Evolutionary conservation across 768 basidiomycete genomes (phyloP).

Genomic region (Psilocybe tampanensis): DNA sequence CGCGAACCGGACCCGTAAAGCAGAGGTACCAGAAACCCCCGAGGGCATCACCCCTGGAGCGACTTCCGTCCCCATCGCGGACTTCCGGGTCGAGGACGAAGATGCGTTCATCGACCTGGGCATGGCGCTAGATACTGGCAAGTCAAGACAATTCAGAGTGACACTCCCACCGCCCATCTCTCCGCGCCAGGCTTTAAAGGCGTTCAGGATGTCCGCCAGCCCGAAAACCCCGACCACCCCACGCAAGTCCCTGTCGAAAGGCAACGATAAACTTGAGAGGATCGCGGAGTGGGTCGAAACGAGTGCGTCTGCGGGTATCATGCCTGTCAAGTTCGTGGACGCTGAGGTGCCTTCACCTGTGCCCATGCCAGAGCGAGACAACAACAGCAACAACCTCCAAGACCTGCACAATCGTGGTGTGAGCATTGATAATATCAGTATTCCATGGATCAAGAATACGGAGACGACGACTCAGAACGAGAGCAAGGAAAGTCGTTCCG

Average conservation of each 20-base stretch:
- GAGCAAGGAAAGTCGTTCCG: no score
- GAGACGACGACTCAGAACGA: conserved; percentile 6
- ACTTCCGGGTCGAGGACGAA: neutral
- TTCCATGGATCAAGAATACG: conserved; percentile 16
- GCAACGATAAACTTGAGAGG: conserved; percentile 13
- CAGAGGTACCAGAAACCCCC: conserved; percentile 1
- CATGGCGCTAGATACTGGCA: conserved; percentile 19
- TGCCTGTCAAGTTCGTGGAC: conserved; percentile 3
- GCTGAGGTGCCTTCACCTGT: conserved; percentile 7
- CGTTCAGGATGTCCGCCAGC: neutral
- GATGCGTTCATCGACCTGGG: conserved; percentile 20
- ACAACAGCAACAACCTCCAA: conserved; percentile 19
- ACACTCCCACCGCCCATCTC: neutral
- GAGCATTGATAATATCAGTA: conserved; percentile 21
- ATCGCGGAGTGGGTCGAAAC: conserved; percentile 22
- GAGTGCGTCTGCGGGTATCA: conserved; percentile 14
- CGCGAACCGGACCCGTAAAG: neutral
- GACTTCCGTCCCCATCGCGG: neutral
- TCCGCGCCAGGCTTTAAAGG: neutral
- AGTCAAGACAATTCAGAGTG: conserved; percentile 17
- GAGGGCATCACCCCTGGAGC: conserved; percentile 17
- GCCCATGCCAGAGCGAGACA: conserved; percentile 3
- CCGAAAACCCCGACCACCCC: conserved; percentile 1
- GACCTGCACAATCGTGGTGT: conserved; percentile 23
- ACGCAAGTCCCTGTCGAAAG: conserved; percentile 3